Evolutionary conservation across 2,329 filamentous ascomycete species (phyloP).

Genomic region (Diaporthe amygdali): DNA sequence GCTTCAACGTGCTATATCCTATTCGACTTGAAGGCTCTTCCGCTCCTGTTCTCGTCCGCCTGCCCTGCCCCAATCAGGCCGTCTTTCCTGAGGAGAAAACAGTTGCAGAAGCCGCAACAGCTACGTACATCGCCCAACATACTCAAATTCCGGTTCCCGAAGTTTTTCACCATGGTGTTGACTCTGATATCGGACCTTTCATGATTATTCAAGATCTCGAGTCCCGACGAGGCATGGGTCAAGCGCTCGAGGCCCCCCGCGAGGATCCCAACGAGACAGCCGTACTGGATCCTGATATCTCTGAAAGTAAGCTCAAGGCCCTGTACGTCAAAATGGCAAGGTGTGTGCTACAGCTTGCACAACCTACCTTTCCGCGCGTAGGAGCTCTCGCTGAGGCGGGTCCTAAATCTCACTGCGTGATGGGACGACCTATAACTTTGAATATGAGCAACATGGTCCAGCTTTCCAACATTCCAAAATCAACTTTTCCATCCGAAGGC

Average conservation of each 20-base stretch:
- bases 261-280: neutral
- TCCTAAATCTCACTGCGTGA: neutral
- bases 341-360: neutral
- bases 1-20: neutral
- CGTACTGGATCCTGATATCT: neutral
- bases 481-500: neutral
- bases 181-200: neutral
- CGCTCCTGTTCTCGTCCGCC: neutral
- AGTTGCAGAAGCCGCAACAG: neutral
- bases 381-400: neutral
- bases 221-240: neutral
- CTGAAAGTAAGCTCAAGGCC: neutral
- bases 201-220: neutral
- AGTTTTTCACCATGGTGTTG: neutral
- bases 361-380: neutral
- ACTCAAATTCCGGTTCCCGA: neutral
- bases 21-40: neutral
- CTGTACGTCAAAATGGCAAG: neutral
- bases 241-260: neutral
- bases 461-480: neutral
- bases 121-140: neutral
- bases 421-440: neutral
- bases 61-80: neutral
- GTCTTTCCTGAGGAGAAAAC: neutral
- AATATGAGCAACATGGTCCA: constrained; percentile 4